Evolutionary conservation across 331 rosid genomes (phyloP).

Genomic region (Arachis monticola): DNA sequence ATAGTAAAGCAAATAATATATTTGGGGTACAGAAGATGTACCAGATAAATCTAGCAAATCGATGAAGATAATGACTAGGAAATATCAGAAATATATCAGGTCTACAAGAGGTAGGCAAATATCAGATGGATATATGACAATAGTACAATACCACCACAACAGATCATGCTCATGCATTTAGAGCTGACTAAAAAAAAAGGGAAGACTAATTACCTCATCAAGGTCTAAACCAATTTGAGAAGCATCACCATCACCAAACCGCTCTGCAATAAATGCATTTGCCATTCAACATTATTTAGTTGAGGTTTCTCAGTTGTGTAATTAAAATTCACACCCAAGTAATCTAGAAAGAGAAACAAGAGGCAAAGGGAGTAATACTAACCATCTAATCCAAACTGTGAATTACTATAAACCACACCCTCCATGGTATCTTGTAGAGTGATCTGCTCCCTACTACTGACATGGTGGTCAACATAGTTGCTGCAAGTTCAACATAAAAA

Average conservation of each 20-base stretch:
- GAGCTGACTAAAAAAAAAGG: not conserved
- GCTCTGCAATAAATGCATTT: conserved; percentile 61
- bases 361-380: conserved; percentile 41
- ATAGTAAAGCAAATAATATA: conserved; percentile 13
- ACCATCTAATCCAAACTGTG: conserved; percentile 99
- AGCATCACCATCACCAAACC: conserved; percentile 98
- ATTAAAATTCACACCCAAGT: conserved; percentile 27
- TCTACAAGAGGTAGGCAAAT: conserved; percentile 23
- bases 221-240: conserved; percentile 98
- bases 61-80: conserved; percentile 14
- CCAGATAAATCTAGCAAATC: not conserved
- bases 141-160: not conserved
- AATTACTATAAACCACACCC: conserved; percentile 84
- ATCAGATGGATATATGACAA: conserved; percentile 7
- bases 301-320: conserved; percentile 10
- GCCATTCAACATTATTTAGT: conserved; percentile 27
- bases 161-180: conserved; percentile 22
- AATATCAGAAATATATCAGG: conserved; percentile 9
- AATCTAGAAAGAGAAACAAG: conserved; percentile 26
- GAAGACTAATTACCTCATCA: conserved; percentile 75
- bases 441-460: conserved; percentile 94
- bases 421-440: conserved; percentile 96
- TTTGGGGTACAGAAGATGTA: conserved; percentile 15
- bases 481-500: conserved; percentile 61
- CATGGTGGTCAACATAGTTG: conserved; percentile 93